Base-by-base conservation (phyloP, 768 basidiomycete genomes). In the Coprinopsis marcescibilis region DNA sequence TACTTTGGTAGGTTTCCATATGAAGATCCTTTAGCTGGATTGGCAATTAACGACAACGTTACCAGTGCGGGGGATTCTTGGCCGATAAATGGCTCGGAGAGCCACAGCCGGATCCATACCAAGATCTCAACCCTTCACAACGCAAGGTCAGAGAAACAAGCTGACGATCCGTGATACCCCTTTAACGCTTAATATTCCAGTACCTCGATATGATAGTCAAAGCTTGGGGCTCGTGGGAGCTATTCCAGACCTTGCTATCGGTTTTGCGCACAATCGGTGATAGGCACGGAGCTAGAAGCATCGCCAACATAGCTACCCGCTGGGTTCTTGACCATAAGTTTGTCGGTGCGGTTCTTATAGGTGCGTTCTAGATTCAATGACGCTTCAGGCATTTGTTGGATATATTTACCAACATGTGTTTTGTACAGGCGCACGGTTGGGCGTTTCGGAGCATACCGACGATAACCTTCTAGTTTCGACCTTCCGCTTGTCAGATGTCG, bases 191-290 rank as follows among this genome's bases (percentile, higher is more conserved):
- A 46, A 23, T 53, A 40, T 45, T 46, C 32, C 52, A 89, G 87
- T 89, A 89, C 60, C 79, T 88, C 39, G 87, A 89, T 54, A 78
- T 88, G 70, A 88, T 89, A 52, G 56, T 82, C 37, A 78, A 76
- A 53, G 83, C 76, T 0, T 89, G 88, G 87, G 88, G 87, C 1
- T 71, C 61, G 46, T 89, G 87, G 87, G 51, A 65, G 7, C 73
- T 87, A 19, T 88, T 89, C 62, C 87, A 89, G 56, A 55, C 60
- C 0, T 72, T 89, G 0, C 63, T 89, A 45, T 48, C 55, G 20
- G 70, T 75, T 30, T 70, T 89, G 35, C 75, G 78, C 20, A 53
- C 49, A 10, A 73, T 89, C 49, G 87, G 80, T 7, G 75, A 83
- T 65, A 73, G 74, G 27, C 81, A 87, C 62, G 74, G 71, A 17